phyloP scores from a whole-genome alignment of 2,329 filamentous ascomycete species.

The Aspergillus proliferans region DNA sequence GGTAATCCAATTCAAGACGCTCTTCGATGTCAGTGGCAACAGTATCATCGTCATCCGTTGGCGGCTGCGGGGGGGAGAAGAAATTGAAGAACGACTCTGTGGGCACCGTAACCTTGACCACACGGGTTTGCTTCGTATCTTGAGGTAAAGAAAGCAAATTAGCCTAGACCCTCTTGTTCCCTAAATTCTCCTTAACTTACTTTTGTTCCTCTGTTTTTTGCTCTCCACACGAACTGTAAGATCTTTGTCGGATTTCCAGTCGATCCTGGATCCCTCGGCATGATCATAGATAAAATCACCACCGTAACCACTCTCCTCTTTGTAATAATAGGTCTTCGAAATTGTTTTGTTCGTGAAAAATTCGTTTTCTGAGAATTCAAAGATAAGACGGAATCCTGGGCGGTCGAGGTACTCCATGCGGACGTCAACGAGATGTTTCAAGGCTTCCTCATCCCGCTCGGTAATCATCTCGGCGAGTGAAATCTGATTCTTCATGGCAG shows the following conservation, averaged over 20 bases:
- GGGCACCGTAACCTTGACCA: slow-evolving; percentile 98
- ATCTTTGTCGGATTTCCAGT: slow-evolving; percentile 91
- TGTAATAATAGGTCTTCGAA: slow-evolving; percentile 98
- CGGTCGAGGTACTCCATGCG: slow-evolving; percentile 99
- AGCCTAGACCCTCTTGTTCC: background rate
- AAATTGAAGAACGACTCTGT: slow-evolving; percentile 99
- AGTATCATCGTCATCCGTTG: slow-evolving; percentile 61
- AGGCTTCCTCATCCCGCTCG: slow-evolving; percentile 87
- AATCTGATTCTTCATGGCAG: slow-evolving; percentile 99
- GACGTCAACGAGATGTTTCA: slow-evolving; percentile 84
- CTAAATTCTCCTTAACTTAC: slow-evolving; percentile 50
- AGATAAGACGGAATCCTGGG: slow-evolving; percentile 95
- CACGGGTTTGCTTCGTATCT: slow-evolving; percentile 99
- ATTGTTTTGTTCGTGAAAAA: slow-evolving; percentile 97
- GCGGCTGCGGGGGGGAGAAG: slow-evolving; percentile 91
- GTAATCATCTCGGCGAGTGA: slow-evolving; percentile 98
- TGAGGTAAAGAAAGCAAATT: slow-evolving; percentile 12
- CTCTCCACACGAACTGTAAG: slow-evolving; percentile 91
- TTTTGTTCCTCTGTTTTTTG: slow-evolving; percentile 99
- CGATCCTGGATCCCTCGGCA: slow-evolving; percentile 94
- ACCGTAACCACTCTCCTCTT: slow-evolving; percentile 96
- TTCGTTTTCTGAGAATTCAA: slow-evolving; percentile 91
- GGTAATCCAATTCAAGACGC: slow-evolving; percentile 95
- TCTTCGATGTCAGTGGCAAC: slow-evolving; percentile 90
- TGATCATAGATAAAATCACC: slow-evolving; percentile 99